phyloP scores from a whole-genome alignment of 2,329 filamentous ascomycete species.

The Parastagonospora nodorum region DNA sequence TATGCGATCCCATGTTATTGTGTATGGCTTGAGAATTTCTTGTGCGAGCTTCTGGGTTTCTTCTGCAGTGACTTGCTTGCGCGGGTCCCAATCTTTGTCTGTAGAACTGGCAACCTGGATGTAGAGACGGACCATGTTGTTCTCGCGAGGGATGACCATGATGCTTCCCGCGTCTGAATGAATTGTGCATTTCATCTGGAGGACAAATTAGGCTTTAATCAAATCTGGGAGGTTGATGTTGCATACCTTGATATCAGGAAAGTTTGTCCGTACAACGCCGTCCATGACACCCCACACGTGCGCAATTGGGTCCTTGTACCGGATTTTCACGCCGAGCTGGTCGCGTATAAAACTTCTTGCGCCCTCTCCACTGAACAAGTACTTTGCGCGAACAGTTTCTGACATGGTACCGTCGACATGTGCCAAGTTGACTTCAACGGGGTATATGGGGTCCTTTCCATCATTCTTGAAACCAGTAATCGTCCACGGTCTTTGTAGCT shows the following conservation, averaged over 20 bases:
- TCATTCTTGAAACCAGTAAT: conserved; percentile 67
- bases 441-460: conserved; percentile 69
- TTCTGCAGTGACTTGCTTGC: conserved; percentile 63
- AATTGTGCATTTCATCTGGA: conserved; percentile 70
- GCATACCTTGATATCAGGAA: conserved; percentile 65
- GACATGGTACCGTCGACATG: conserved; percentile 73
- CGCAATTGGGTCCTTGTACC: conserved; percentile 66
- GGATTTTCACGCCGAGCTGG: conserved; percentile 69
- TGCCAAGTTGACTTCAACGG: conserved; percentile 77
- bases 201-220: background rate
- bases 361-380: conserved; percentile 67
- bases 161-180: conserved; percentile 67
- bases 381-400: conserved; percentile 69
- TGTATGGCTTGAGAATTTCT: conserved; percentile 64
- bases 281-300: conserved; percentile 72
- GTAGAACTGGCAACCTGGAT: conserved; percentile 67
- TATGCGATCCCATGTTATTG: conserved; percentile 66
- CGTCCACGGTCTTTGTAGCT: conserved; percentile 65
- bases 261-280: conserved; percentile 65
- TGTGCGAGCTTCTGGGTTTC: conserved; percentile 64
- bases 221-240: background rate
- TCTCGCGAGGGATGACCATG: conserved; percentile 64
- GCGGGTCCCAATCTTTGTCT: conserved; percentile 65
- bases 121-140: conserved; percentile 61
- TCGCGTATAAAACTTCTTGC: conserved; percentile 65